Evolutionary conservation across 2,329 filamentous ascomycete genomes (phyloP).

Genomic region (Aphanoascus verrucosus): DNA sequence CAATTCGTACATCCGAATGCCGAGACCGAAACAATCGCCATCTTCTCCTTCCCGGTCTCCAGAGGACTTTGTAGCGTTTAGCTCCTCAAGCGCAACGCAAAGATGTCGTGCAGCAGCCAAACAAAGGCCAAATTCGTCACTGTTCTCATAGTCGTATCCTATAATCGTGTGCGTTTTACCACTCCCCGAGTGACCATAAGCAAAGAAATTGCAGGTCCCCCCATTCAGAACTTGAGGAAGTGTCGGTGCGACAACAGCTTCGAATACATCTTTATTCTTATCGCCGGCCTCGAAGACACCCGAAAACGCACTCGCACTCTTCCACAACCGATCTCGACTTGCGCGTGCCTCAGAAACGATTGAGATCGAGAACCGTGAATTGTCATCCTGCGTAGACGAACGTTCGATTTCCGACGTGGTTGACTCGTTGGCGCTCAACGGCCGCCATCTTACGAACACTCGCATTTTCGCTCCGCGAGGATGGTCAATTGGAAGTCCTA

Average conservation of each 20-base stretch:
- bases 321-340: slow-evolving; percentile 19
- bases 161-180: slow-evolving; percentile 37
- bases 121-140: slow-evolving; percentile 29
- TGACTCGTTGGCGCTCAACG: slow-evolving; percentile 9
- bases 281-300: slow-evolving; percentile 18
- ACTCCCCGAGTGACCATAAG: slow-evolving; percentile 37
- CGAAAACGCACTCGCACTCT: slow-evolving; percentile 20
- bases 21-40: slow-evolving; percentile 25
- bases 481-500: neutral
- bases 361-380: slow-evolving; percentile 9
- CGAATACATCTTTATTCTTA: slow-evolving; percentile 24
- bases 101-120: slow-evolving; percentile 28
- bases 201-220: slow-evolving; percentile 34
- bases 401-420: slow-evolving; percentile 11
- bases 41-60: neutral
- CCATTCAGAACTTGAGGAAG: slow-evolving; percentile 28
- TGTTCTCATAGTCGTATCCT: slow-evolving; percentile 33
- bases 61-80: slow-evolving; percentile 18
- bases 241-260: slow-evolving; percentile 25
- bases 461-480: slow-evolving; percentile 5
- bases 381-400: slow-evolving; percentile 2
- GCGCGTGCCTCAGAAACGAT: slow-evolving; percentile 1
- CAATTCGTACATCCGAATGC: slow-evolving; percentile 34
- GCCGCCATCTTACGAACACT: slow-evolving; percentile 16
- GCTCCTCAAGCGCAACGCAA: slow-evolving; percentile 18